Conservation (phyloP, 2,329 filamentous ascomycete genomes). For the Fusarium haematococcum region DNA sequence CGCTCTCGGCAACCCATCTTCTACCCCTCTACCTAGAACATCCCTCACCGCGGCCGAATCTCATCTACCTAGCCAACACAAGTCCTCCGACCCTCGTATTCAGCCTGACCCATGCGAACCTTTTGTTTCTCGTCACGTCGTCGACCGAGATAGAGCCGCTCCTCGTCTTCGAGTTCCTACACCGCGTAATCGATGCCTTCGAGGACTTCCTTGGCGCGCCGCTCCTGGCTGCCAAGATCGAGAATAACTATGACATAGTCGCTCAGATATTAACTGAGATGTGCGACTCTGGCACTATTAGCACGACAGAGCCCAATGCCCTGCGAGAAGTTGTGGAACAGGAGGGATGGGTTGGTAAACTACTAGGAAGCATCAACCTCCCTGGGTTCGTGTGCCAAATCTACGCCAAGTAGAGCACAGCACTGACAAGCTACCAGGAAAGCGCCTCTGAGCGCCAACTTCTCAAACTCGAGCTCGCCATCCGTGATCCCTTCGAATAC, state of each 20-base stretch:
- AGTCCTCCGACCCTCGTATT: slow-evolving; percentile 90
- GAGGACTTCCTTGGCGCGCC: slow-evolving; percentile 95
- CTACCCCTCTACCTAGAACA: slow-evolving; percentile 90
- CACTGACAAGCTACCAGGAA: slow-evolving; percentile 51
- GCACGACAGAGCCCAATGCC: slow-evolving; percentile 92
- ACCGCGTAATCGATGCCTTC: slow-evolving; percentile 90
- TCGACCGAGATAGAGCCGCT: slow-evolving; percentile 90
- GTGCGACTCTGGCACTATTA: slow-evolving; percentile 92
- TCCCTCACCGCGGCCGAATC: slow-evolving; percentile 81
- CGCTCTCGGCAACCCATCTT: slow-evolving; percentile 79
- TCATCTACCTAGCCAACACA: slow-evolving; percentile 86
- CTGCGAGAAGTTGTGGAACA: slow-evolving; percentile 92
- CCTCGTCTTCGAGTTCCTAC: slow-evolving; percentile 91
- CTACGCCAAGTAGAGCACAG: not conserved
- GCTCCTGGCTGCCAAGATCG: slow-evolving; percentile 85
- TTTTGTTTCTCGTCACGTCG: slow-evolving; percentile 87
- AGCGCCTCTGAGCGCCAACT: slow-evolving; percentile 52
- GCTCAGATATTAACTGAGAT: slow-evolving; percentile 94
- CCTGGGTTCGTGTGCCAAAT: slow-evolving; percentile 68
- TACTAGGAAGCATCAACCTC: slow-evolving; percentile 87
- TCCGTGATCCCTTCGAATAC: slow-evolving; percentile 59
- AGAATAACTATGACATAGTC: slow-evolving; percentile 91
- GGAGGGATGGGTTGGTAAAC: slow-evolving; percentile 87
- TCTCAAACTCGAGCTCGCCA: slow-evolving; percentile 53
- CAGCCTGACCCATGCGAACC: slow-evolving; percentile 85